Evolutionary conservation across 1,139 yeast genomes (phyloP), one percentile per base, ranked within the genome.

Genomic region (Spencermartinsiella ligniputridi): DNA sequence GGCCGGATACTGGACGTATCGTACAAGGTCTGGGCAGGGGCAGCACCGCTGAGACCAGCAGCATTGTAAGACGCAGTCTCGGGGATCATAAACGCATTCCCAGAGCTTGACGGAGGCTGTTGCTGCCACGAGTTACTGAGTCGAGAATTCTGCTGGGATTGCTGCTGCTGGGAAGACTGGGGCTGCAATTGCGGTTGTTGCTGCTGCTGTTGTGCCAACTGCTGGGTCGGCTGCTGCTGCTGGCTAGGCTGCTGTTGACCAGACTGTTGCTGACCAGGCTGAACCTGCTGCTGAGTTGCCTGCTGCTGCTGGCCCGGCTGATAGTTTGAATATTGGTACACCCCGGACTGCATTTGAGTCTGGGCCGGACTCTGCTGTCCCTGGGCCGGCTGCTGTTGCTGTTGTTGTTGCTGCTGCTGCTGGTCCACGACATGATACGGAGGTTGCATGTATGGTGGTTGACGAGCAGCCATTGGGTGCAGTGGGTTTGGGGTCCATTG

Each of bases 401-500:
- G 46, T 22, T 42, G 51, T 20, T 44, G 53, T 20, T 40, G 51
- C 34, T 38, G 42, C 41, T 41, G 53, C 43, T 37, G 49, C 19
- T 42, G 46, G 25, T 35, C 27, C 11, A 13, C 32, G 3, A 24
- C 40, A n/a, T 19, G 19, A 25, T 15, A 15, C 12, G 25, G 40
- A 15, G 25, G 27, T 24, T 25, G 27, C 40, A 37, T 13, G 16
- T 25, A 37, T 11, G 40, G 40, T 13, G 40, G 40, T 17, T 37
- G 40, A 8, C 40, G 6, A 8, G 33, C 32, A 8, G 21, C 24
- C 40, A 25, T 25, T 9, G 40, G 40, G 8, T 37, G 40, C 5
- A 37, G 33, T 9, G 21, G 40, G 17, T 27, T 27, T 4, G 32
- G 32, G 5, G 17, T 33, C 40, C 40, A 37, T 16, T 37, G 40